Base-by-base conservation (phyloP, 1,139 yeast genomes). In the Yamadazyma sp. region DNA sequence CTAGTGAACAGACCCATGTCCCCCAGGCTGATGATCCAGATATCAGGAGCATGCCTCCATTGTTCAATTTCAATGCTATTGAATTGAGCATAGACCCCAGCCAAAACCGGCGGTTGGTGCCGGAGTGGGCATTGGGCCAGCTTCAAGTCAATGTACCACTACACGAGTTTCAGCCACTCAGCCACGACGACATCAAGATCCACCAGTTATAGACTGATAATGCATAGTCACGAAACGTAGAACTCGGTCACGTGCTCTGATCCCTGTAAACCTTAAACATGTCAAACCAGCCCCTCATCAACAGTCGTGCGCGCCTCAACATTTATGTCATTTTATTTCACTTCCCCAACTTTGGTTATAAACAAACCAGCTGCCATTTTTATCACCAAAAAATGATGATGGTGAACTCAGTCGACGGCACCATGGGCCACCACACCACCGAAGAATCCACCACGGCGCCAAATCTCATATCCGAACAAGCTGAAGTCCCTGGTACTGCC, bases 31-130 rank as follows among this genome's bases (percentile, higher is more conserved):
- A 23, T 15, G 18, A n/a, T 22, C 73, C 69, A 46, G 76, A 72
- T 47, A 53, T 63, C 38, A 62, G 64, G 42, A 61, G 62, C 26
- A 59, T 73, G 51, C 79, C 79, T 0, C 67, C 60, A 36, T 64
- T 73, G 48, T 73, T 73, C 53, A 78, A 73, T 54, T 73, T 73
- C 49, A 73, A 71, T 52, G 73, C 69, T 37, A 62, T 75, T 23
- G 79, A 73, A 50, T 66, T 73, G 47, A 62, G 70, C 32, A 66
- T 67, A 37, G 59, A 57, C 35, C 69, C 76, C 5, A 40, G 53
- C 8, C 57, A 67, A 43, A 69, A 71, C 49, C 37, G 46, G 29
- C 50, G 46, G 29, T 59, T 73, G 50, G 60, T 72, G 18, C 78
- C 78, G 14, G 51, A 52, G 13, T 68, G 67, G 64, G 75, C 75